Percentiles rank a stretch among this genome's conserved stretches.
These are phyloP conservation scores for Afroboletus lepidellus DNA, from an alignment of 1,284 basidiomycete genomes.

Conservation along the genomic window DNA sequence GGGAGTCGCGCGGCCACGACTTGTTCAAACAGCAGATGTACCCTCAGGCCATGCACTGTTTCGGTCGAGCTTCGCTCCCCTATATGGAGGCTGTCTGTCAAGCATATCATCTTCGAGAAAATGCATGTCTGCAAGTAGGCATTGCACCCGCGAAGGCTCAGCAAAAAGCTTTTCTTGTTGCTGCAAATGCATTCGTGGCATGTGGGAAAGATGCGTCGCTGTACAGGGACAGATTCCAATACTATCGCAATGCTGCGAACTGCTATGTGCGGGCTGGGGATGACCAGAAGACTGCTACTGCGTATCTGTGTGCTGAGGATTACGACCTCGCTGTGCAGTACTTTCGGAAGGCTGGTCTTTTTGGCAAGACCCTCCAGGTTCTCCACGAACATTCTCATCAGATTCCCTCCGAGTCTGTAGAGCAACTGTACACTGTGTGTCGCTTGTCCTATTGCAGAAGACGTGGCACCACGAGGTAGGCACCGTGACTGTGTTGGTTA, in stretches of 20 bases:
- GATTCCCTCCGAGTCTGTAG: conserved; percentile 37
- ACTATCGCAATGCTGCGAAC: conserved; percentile 51
- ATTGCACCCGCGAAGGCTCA: conserved; percentile 22
- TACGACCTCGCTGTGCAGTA: conserved; percentile 46
- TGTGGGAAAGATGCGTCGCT: conserved; percentile 38
- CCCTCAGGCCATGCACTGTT: conserved; percentile 60
- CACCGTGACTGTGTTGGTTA: background rate
- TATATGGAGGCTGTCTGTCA: conserved; percentile 47
- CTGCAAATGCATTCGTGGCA: conserved; percentile 48
- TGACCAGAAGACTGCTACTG: conserved; percentile 44
- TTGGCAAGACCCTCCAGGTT: conserved; percentile 53
- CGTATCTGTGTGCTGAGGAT: conserved; percentile 44
- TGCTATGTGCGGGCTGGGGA: conserved; percentile 48
- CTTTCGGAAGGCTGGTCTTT: conserved; percentile 49
- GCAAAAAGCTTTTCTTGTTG: conserved; percentile 42
- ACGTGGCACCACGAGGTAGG: conserved; percentile 30
- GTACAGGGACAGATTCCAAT: conserved; percentile 35
- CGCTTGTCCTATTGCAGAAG: conserved; percentile 51
- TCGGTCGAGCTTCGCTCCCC: conserved; percentile 47
- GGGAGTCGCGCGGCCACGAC: conserved; percentile 49
- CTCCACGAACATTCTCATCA: conserved; percentile 35
- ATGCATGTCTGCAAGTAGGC: conserved; percentile 35
- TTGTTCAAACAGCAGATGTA: conserved; percentile 60
- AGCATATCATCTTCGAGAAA: conserved; percentile 45
- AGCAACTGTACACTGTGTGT: conserved; percentile 48